Evolutionary conservation across 495 filamentous ascomycete species (phyloP), one percentile per base, ranked within the genome.

Genomic region (Lasiosphaeria hispida): DNA sequence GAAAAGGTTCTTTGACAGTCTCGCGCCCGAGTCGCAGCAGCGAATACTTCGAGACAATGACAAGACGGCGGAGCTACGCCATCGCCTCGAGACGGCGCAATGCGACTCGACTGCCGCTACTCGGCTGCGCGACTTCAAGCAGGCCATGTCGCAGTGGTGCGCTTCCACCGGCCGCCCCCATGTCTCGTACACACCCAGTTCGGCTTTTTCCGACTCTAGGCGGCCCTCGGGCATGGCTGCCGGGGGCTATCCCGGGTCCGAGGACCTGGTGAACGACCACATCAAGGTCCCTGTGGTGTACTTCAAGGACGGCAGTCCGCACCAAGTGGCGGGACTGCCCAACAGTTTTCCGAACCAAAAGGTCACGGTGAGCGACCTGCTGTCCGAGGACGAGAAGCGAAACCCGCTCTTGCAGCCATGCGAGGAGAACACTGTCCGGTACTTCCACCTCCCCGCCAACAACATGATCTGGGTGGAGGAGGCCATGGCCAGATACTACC

Each of bases 381-480:
- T 71, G 7, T 56, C 60, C 1, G 58, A 64, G 7, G 60, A 68
- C 55, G 38, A 48, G 14, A 33, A 44, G 14, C 53, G 57, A 11
- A 71, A 70, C 44, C 66, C 63, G 19, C 53, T 72, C 7, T 62
- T 70, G 63, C 65, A 66, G 18, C 35, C 55, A 19, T 51, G 48
- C 55, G 62, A 62, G 4, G 45, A 59, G 23, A 53, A 53, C 30
- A 40, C 64, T 14, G 48, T 73, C 14, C 58, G 69, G 2, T 73
- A 73, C 48, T 68, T 74, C 36, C 71, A 74, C 43, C 59, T 74
- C 15, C 71, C 71, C 9, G 64, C 66, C 15, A 74, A 74, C 55
- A 72, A 74, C 52, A 74, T 74, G 71, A 42, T 37, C 2, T 71
- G 64, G 64, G 57, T 71, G 3, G 68, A 72, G 40, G 62, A 65